These are phyloP conservation scores for Pelargonium citronellum DNA, from an alignment of 441 rosid genomes.

Conservation along the genomic window DNA sequence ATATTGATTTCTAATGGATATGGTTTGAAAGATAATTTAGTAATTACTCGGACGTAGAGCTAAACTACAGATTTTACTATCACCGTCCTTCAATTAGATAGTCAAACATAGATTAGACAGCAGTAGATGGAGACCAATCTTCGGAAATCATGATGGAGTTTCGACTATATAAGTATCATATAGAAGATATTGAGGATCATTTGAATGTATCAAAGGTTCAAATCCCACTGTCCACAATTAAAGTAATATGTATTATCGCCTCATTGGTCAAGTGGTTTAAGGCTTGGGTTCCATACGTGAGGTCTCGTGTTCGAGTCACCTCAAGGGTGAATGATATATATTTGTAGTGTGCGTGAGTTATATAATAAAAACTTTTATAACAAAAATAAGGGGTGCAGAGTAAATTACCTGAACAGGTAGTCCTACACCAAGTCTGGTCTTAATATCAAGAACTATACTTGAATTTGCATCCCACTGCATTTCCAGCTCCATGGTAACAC, in stretches of 20 bases:
- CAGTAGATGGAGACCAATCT: background rate
- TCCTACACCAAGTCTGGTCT: constrained; percentile 59
- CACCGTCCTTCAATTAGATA: background rate
- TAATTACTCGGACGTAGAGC: background rate
- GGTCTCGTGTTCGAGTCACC: too few species aligned
- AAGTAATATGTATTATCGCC: background rate
- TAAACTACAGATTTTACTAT: background rate
- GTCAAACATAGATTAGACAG: background rate
- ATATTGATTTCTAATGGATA: background rate
- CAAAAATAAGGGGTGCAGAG: background rate
- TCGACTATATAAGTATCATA: background rate
- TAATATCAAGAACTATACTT: constrained; percentile 53
- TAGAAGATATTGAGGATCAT: background rate
- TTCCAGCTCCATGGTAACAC: constrained; percentile 63
- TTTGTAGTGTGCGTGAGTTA: too few species aligned
- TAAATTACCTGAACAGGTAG: constrained; percentile 59
- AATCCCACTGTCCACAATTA: too few species aligned
- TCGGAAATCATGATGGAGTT: background rate
- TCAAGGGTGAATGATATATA: too few species aligned
- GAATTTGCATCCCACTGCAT: constrained; percentile 81
- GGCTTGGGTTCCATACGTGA: too few species aligned
- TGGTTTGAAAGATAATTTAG: background rate
- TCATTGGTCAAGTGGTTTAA: too few species aligned
- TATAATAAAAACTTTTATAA: too few species aligned
- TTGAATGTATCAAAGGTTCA: too few species aligned